phyloP scores from a whole-genome alignment of 495 filamentous ascomycete species.

The Penicillium atrosanguineum region DNA sequence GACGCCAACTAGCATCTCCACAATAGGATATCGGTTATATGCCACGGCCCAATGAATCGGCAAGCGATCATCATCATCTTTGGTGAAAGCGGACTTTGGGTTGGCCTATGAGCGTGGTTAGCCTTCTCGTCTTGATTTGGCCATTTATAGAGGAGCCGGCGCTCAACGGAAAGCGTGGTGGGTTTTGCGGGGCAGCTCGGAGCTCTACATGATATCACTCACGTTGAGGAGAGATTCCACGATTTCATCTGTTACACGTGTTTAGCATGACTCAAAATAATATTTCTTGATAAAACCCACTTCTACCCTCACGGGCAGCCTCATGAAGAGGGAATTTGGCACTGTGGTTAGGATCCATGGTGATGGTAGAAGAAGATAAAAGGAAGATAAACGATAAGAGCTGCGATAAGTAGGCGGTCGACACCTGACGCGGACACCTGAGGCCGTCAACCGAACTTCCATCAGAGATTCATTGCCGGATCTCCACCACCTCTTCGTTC shows the following conservation, averaged over 20 bases:
- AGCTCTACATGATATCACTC: conserved; percentile 22
- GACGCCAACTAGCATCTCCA: conserved; percentile 61
- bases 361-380: conserved; percentile 7
- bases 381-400: conserved; percentile 22
- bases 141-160: background rate
- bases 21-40: conserved; percentile 74
- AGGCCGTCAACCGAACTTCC: conserved; percentile 12
- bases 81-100: conserved; percentile 67
- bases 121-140: background rate
- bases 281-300: conserved; percentile 46
- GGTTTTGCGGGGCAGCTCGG: conserved; percentile 32
- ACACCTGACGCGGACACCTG: conserved; percentile 14
- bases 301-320: conserved; percentile 81
- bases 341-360: conserved; percentile 43
- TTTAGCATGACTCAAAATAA: background rate
- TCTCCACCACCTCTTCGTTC: conserved; percentile 1
- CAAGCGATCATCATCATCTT: conserved; percentile 86
- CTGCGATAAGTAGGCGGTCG: conserved; percentile 29
- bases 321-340: conserved; percentile 83
- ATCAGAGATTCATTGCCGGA: conserved; percentile 11
- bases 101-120: conserved; percentile 57
- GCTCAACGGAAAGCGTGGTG: conserved; percentile 6
- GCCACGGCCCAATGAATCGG: conserved; percentile 95
- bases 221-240: conserved; percentile 80
- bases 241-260: conserved; percentile 45